These are phyloP conservation scores for Penicillium sp. DNA, from an alignment of 2,329 filamentous ascomycete genomes.

Conservation along the genomic window DNA sequence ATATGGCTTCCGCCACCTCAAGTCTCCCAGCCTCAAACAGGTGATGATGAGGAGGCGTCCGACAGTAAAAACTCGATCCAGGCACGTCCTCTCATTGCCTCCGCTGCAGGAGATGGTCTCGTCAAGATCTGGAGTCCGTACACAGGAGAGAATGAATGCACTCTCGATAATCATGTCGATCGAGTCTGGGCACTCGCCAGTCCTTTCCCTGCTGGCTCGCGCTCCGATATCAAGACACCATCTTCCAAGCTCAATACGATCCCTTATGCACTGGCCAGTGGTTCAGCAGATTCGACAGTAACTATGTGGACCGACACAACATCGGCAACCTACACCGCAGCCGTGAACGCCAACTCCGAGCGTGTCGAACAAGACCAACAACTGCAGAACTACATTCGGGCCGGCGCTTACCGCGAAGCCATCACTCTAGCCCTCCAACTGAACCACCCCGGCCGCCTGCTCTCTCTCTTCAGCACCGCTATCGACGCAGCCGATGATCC, in stretches of 20 bases:
- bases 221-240: constrained; percentile 27
- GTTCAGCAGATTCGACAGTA: constrained; percentile 84
- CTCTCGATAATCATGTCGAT: constrained; percentile 94
- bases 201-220: constrained; percentile 43
- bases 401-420: constrained; percentile 83
- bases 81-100: constrained; percentile 54
- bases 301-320: constrained; percentile 96
- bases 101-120: constrained; percentile 85
- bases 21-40: constrained; percentile 32
- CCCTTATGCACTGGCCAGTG: constrained; percentile 73
- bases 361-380: constrained; percentile 92
- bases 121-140: constrained; percentile 95
- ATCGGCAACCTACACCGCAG: constrained; percentile 66
- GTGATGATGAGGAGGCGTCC: constrained; percentile 28
- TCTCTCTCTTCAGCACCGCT: constrained; percentile 76
- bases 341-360: constrained; percentile 66
- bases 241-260: constrained; percentile 30
- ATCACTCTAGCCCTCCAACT: constrained; percentile 87
- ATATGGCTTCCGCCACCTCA: constrained; percentile 65
- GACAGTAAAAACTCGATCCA: constrained; percentile 30
- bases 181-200: constrained; percentile 86
- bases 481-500: constrained; percentile 64
- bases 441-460: constrained; percentile 83
- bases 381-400: constrained; percentile 84
- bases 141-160: constrained; percentile 76